phyloP scores from a whole-genome alignment of 2,329 filamentous ascomycete species.

The Paraphaeosphaeria minitans region DNA sequence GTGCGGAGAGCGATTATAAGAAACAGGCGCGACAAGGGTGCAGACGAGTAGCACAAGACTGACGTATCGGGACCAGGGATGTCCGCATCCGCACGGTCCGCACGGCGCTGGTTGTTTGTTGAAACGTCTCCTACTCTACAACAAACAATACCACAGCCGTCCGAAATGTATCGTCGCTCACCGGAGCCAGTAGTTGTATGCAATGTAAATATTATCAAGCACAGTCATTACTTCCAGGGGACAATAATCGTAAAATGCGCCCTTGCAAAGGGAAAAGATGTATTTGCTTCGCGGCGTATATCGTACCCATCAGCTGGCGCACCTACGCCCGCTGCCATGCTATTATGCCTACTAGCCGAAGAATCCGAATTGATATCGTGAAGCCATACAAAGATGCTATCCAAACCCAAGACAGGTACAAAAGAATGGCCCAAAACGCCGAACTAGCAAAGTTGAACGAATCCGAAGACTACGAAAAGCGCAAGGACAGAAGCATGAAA shows the following conservation, averaged over 20 bases:
- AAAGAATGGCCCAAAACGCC: constrained; percentile 2
- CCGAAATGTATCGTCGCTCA: no score
- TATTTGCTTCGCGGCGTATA: not conserved
- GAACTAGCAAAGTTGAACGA: not conserved
- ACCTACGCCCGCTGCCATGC: not conserved
- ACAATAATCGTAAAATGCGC: not conserved
- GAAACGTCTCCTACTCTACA: no score
- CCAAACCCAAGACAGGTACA: not conserved
- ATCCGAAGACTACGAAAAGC: not conserved
- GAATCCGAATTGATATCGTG: constrained; percentile 4
- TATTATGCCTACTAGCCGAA: constrained; percentile 1
- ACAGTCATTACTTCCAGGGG: not conserved
- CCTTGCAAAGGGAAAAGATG: not conserved
- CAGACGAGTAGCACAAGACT: not conserved
- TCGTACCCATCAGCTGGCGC: not conserved
- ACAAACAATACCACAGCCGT: no score
- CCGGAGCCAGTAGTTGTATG: not conserved
- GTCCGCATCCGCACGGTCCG: constrained; percentile 5
- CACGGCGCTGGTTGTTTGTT: no score
- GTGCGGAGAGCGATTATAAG: constrained; percentile 4
- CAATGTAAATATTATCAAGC: not conserved
- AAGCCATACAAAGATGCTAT: constrained; percentile 3
- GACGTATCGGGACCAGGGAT: not conserved
- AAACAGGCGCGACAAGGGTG: constrained; percentile 3
- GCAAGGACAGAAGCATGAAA: not conserved